These are phyloP conservation scores for Athelia sp. DNA, from an alignment of 1,284 basidiomycete genomes.

Conservation along the genomic window DNA sequence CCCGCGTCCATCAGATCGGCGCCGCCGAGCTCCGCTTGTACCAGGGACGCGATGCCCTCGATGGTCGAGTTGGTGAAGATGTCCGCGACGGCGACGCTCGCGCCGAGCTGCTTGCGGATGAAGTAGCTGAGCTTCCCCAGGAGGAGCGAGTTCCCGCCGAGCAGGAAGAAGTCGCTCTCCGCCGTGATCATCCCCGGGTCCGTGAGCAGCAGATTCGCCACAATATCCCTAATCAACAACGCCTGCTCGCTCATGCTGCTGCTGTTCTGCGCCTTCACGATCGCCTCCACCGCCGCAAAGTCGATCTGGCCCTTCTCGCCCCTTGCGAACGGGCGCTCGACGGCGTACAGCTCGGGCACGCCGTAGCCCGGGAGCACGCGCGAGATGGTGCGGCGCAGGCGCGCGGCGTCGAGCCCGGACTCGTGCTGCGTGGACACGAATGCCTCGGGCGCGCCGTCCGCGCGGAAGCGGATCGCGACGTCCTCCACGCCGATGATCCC, in stretches of 20 bases:
- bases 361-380: constrained; percentile 29
- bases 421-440: constrained; percentile 22
- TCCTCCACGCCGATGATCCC: constrained; percentile 43
- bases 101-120: constrained; percentile 34
- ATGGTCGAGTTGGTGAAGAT: constrained; percentile 39
- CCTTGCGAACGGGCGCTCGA: constrained; percentile 18
- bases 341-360: constrained; percentile 26
- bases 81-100: constrained; percentile 29
- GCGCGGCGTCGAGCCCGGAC: constrained; percentile 14
- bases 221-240: constrained; percentile 32
- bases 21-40: constrained; percentile 21
- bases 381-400: constrained; percentile 17
- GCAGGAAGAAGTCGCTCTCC: constrained; percentile 39
- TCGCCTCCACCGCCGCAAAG: constrained; percentile 30
- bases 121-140: constrained; percentile 37
- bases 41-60: constrained; percentile 32
- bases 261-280: constrained; percentile 21
- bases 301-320: constrained; percentile 23
- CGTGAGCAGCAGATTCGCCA: constrained; percentile 32
- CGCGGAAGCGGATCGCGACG: constrained; percentile 32
- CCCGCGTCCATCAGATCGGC: not conserved
- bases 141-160: constrained; percentile 41
- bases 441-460: constrained; percentile 30
- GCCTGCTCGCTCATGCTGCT: constrained; percentile 28
- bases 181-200: constrained; percentile 28